phyloP scores from a whole-genome alignment of 2,329 filamentous ascomycete genomes.

The Trichoderma pleuroti region DNA sequence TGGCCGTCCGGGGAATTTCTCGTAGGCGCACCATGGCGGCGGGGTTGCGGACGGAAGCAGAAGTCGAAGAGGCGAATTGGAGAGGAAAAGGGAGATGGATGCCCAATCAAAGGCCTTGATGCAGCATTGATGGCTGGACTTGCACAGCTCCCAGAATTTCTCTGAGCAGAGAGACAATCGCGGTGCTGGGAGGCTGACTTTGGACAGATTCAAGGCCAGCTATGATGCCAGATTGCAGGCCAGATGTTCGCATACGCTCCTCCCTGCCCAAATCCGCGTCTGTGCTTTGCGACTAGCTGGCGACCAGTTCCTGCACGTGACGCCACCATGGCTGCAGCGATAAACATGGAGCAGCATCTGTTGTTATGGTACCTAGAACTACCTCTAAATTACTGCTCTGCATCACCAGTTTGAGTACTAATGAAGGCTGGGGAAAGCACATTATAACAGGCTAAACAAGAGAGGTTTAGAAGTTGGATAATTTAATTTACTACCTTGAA shows the following conservation, averaged over 20 bases:
- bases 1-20: slow-evolving; percentile 93
- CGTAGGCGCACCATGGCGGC: slow-evolving; percentile 84
- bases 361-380: background rate
- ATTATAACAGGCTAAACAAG: no score
- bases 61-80: slow-evolving; percentile 12
- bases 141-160: slow-evolving; percentile 17
- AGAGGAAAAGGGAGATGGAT: slow-evolving; percentile 1
- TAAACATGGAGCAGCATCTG: background rate
- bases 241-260: slow-evolving; percentile 30
- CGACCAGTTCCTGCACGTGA: slow-evolving; percentile 23
- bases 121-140: slow-evolving; percentile 16
- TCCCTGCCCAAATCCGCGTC: slow-evolving; percentile 24
- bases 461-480: background rate
- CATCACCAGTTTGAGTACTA: background rate
- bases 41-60: slow-evolving; percentile 29
- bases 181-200: slow-evolving; percentile 19
- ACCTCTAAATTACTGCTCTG: background rate
- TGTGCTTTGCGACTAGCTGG: slow-evolving; percentile 6
- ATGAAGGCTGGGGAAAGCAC: no score
- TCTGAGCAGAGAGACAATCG: slow-evolving; percentile 15
- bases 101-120: slow-evolving; percentile 13
- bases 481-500: background rate
- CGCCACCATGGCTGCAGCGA: background rate
- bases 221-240: slow-evolving; percentile 47
- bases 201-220: slow-evolving; percentile 16